Evolutionary conservation across 225 moss, liverwort and hornwort genomes (phyloP).

Genomic region (Neckera pumila): DNA sequence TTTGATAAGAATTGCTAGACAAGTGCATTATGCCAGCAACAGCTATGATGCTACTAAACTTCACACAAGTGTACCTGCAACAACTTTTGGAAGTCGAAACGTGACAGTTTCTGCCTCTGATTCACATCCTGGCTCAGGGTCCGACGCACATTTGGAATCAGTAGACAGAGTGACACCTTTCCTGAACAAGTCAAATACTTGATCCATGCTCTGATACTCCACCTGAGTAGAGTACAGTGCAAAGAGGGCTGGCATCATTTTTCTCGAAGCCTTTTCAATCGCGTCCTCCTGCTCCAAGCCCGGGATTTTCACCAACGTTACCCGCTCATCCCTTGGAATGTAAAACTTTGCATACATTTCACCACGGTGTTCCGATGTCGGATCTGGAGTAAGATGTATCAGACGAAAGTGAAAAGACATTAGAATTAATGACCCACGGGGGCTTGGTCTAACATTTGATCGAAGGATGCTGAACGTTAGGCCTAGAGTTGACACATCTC

Average conservation of each 20-base stretch:
- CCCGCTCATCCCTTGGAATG: constrained; percentile 58
- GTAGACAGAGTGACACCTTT: constrained; percentile 9
- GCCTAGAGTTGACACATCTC: not conserved
- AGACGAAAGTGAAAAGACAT: not conserved
- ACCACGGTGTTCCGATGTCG: constrained; percentile 39
- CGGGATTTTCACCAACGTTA: constrained; percentile 35
- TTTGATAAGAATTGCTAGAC: not conserved
- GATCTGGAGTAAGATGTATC: constrained; percentile 23
- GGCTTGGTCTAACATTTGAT: not conserved
- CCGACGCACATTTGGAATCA: not conserved
- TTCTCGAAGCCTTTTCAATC: constrained; percentile 45
- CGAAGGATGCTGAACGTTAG: not conserved
- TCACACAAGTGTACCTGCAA: constrained; percentile 21
- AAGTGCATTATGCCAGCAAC: not conserved
- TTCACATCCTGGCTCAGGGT: not conserved
- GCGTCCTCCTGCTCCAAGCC: constrained; percentile 44
- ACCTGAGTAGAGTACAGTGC: constrained; percentile 33
- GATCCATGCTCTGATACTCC: constrained; percentile 41
- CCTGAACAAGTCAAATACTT: constrained; percentile 49
- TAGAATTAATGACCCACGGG: not conserved
- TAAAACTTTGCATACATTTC: constrained; percentile 44
- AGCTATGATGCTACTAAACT: not conserved
- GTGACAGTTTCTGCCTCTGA: not conserved
- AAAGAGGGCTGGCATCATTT: constrained; percentile 48
- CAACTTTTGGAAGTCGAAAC: constrained; percentile 34